These are phyloP conservation scores for Ceratocystis variospora DNA, from an alignment of 2,329 filamentous ascomycete species.

Conservation along the genomic window DNA sequence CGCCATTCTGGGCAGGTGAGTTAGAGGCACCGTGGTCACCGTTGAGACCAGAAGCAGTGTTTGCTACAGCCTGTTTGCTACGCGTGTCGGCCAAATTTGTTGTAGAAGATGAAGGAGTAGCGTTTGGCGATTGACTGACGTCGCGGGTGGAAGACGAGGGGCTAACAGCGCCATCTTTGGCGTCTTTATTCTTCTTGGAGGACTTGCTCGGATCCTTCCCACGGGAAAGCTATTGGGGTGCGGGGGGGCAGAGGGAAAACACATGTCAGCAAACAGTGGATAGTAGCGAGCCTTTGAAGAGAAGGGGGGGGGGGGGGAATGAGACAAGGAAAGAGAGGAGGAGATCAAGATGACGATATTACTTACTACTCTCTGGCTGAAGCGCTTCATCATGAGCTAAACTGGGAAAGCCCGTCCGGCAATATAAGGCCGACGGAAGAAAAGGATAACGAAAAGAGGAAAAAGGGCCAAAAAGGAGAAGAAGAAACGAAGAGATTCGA, in stretches of 20 bases:
- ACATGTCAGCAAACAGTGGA: background rate
- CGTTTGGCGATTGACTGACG: constrained; percentile 45
- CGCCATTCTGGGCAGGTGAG: constrained; percentile 28
- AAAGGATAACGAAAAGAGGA: constrained; percentile 7
- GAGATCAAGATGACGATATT: background rate
- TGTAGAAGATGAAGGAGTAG: constrained; percentile 78
- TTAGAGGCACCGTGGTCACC: constrained; percentile 23
- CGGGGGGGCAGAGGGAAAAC: background rate
- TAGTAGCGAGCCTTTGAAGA: background rate
- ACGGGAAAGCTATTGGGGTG: constrained; percentile 60
- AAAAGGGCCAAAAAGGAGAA: constrained; percentile 10
- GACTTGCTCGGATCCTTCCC: constrained; percentile 79
- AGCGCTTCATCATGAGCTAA: constrained; percentile 73
- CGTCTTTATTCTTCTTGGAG: constrained; percentile 58
- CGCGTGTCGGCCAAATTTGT: constrained; percentile 74
- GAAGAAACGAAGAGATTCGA: constrained; percentile 11
- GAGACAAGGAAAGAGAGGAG: background rate
- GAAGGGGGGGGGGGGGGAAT: background rate
- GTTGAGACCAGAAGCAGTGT: background rate
- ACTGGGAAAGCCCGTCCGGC: constrained; percentile 21
- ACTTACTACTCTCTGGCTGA: constrained; percentile 93
- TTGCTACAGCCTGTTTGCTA: constrained; percentile 48
- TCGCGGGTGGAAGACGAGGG: constrained; percentile 50
- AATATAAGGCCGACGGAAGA: constrained; percentile 17
- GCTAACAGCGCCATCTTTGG: constrained; percentile 65